Conservation (phyloP, 768 basidiomycete genomes). For the Scleroderma citrinum region DNA sequence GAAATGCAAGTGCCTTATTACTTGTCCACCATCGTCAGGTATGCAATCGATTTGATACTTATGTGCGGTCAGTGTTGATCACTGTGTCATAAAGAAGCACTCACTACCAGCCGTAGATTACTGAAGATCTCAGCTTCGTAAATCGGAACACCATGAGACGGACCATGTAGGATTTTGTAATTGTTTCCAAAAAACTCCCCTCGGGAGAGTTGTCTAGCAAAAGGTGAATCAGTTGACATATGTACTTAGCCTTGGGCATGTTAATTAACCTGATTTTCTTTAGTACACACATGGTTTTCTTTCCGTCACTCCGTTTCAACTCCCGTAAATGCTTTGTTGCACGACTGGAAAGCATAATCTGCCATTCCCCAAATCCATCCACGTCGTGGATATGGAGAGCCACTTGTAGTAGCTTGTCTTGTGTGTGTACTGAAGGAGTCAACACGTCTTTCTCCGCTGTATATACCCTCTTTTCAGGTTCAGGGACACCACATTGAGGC, state of each 20-base stretch:
- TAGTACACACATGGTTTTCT: neutral
- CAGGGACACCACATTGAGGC: neutral
- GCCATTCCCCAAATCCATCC: neutral
- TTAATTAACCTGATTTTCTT: neutral
- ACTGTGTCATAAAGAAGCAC: conserved; percentile 11
- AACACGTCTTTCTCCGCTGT: neutral
- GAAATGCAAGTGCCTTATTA: conserved; percentile 1
- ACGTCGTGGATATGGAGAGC: neutral
- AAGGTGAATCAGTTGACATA: too few relatives aligned
- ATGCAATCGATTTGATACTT: conserved; percentile 48
- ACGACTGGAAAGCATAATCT: neutral
- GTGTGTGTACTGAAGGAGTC: neutral
- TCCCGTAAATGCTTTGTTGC: neutral
- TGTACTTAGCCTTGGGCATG: too few relatives aligned
- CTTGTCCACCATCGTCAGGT: conserved; percentile 31
- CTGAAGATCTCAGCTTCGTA: conserved; percentile 57
- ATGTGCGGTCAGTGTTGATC: neutral
- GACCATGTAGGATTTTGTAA: conserved; percentile 45
- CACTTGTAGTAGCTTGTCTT: neutral
- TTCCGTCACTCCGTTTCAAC: neutral
- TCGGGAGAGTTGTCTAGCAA: conserved; percentile 51
- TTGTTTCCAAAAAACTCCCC: conserved; percentile 60
- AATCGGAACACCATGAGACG: conserved; percentile 41
- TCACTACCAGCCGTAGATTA: conserved; percentile 41
- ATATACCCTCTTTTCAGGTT: neutral